Evolutionary conservation across 192 early-diverging fungal genomes (phyloP), one percentile per base, ranked within the genome.

Genomic region (Coemansia sp.): DNA sequence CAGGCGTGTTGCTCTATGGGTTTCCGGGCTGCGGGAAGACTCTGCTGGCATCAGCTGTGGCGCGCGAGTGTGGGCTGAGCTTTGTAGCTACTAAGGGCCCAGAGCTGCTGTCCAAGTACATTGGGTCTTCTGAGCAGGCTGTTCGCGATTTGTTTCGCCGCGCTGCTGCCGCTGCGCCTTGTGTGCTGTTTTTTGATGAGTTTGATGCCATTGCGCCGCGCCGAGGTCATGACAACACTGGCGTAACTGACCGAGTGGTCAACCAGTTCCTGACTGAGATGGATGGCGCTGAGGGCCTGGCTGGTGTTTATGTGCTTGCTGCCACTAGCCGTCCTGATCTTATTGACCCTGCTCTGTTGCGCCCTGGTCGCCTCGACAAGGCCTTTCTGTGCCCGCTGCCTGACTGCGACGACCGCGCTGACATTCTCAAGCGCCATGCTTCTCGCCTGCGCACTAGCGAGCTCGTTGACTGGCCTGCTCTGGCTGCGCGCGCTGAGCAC

Each of bases 11-110:
- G 39, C 71, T 99, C 14, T 99, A 95, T 80, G 97, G 97, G 6
- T 97, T 90, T 63, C 96, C 97, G 5, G 97, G 97, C n/a, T 99
- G 97, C 79, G 97, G 97, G 24, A 99, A 99, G 67, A 99, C 97
- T 4, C 71, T 99, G 67, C 76, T 99, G 16, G 95, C 97, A 2
- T 93, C 92, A 4, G 96, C 97, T 0, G 93, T 96, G 4, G 95
- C 95, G 14, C 91, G 94, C 59, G 94, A 99, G 73, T 99, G 95
- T 63, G 96, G 96, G 10, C 73, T 99, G 35, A 97, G 96, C 69
- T 97, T 98, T 71, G 97, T 99, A 66, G 90, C 88, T 53, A 93
- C 95, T 67, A 99, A 99, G 74, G 97, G 97, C 10, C 97, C 97
- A 1, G 96, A 99, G 69, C 84, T 99, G 34, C 74, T 99, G 48